Percentiles rank a stretch among this genome's conserved stretches.
phyloP scores from a whole-genome alignment of 1,139 yeast species.

The Debaryomycetaceae sp. region DNA sequence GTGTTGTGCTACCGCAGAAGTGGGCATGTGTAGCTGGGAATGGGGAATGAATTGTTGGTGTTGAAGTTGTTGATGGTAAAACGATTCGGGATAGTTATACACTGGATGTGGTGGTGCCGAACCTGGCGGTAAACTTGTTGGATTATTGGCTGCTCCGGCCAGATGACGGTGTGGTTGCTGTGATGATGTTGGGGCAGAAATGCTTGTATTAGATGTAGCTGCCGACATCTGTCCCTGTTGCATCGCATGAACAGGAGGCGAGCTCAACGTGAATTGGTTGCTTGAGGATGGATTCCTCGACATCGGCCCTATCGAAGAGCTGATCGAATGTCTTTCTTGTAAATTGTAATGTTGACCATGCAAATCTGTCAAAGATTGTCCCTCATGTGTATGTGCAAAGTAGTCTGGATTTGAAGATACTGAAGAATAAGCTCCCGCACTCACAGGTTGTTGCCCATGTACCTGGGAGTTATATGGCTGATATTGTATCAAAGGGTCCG shows the following conservation, averaged over 20 bases:
- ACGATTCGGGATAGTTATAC: slow-evolving; percentile 1
- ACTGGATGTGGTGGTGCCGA: slow-evolving; percentile 1
- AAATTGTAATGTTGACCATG: slow-evolving; percentile 8
- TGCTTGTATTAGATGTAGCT: neutral
- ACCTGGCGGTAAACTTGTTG: neutral
- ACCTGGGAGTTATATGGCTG: neutral
- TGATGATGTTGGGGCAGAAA: slow-evolving; percentile 1
- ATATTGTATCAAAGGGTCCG: slow-evolving; percentile 3
- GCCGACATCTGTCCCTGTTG: neutral
- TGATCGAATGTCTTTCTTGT: slow-evolving; percentile 10
- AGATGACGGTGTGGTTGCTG: slow-evolving; percentile 1
- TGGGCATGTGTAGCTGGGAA: neutral
- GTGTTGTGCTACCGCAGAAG: slow-evolving; percentile 1
- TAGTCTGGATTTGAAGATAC: neutral
- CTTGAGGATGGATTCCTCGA: slow-evolving; percentile 7
- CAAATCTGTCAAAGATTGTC: neutral
- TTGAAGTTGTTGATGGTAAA: slow-evolving; percentile 1
- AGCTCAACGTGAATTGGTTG: slow-evolving; percentile 2
- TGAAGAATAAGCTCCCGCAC: neutral
- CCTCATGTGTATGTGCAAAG: neutral
- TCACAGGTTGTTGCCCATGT: neutral
- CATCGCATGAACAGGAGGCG: slow-evolving; percentile 2
- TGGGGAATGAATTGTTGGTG: neutral
- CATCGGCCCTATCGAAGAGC: slow-evolving; percentile 10
- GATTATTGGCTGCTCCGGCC: neutral